Conservation (phyloP, 495 filamentous ascomycete genomes). For the Penicillium flavigenum region DNA sequence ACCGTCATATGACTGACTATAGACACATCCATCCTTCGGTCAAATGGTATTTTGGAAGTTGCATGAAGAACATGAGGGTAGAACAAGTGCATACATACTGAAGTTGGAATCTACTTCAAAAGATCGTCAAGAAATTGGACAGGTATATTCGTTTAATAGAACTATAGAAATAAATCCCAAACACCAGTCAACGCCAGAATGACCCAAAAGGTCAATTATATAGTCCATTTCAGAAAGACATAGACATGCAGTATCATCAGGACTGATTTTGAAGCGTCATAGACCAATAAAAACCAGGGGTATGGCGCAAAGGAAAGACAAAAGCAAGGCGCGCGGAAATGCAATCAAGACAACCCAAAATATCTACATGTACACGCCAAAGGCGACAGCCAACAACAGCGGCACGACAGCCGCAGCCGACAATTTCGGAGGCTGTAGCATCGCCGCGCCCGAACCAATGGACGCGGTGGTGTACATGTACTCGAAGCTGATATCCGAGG, state of each 20-base stretch:
- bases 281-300: slow-evolving; percentile 20
- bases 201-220: slow-evolving; percentile 2
- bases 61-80: neutral
- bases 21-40: too few relatives aligned
- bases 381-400: slow-evolving; percentile 22
- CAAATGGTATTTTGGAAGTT: neutral
- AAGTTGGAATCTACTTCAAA: neutral
- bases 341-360: slow-evolving; percentile 15
- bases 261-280: slow-evolving; percentile 19
- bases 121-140: neutral
- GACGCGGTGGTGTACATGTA: slow-evolving; percentile 67
- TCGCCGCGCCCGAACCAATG: slow-evolving; percentile 49
- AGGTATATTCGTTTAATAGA: neutral
- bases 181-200: slow-evolving; percentile 10
- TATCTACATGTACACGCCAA: slow-evolving; percentile 33
- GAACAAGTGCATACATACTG: neutral
- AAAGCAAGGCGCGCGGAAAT: slow-evolving; percentile 21
- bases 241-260: slow-evolving; percentile 10
- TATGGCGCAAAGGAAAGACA: slow-evolving; percentile 20
- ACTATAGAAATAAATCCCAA: neutral
- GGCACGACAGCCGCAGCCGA: slow-evolving; percentile 22
- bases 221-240: slow-evolving; percentile 1
- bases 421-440: slow-evolving; percentile 20
- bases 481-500: slow-evolving; percentile 68
- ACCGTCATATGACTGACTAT: too few relatives aligned